Percentiles rank a stretch among this genome's conserved stretches.
Conservation (phyloP, 306 rosid species). For the Dalbergia cochinchinensis region DNA sequence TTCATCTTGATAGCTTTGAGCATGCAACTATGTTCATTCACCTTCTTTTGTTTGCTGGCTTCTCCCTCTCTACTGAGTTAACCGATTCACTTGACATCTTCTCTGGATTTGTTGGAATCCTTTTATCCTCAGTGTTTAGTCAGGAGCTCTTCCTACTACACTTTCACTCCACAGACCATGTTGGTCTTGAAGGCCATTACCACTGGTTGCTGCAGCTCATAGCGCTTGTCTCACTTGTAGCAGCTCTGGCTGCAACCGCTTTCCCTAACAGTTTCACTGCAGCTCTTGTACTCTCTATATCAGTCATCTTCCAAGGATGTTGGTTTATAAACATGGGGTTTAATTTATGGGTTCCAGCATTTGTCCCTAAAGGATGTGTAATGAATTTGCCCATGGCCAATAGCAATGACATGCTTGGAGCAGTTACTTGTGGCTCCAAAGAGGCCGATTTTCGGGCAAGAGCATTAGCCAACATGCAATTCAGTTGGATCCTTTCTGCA, state of each 20-base stretch:
- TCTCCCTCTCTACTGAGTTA: slow-evolving; percentile 68
- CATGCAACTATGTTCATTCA: slow-evolving; percentile 96
- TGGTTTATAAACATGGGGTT: slow-evolving; percentile 95
- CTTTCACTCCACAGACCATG: slow-evolving; percentile 92
- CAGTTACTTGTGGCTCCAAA: slow-evolving; percentile 65
- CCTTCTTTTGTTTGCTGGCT: slow-evolving; percentile 81
- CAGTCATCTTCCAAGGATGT: slow-evolving; percentile 85
- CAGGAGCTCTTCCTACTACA: slow-evolving; percentile 90
- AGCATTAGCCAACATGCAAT: slow-evolving; percentile 87
- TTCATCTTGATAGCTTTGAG: slow-evolving; percentile 77
- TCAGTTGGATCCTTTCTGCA: slow-evolving; percentile 85
- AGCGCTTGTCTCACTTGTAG: slow-evolving; percentile 67
- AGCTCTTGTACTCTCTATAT: slow-evolving; percentile 75
- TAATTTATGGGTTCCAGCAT: slow-evolving; percentile 72
- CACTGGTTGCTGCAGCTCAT: slow-evolving; percentile 86
- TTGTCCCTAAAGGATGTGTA: slow-evolving; percentile 77
- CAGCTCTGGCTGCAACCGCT: slow-evolving; percentile 66
- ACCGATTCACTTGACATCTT: slow-evolving; percentile 62
- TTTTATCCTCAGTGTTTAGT: slow-evolving; percentile 75
- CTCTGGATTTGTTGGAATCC: slow-evolving; percentile 72
- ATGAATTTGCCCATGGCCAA: slow-evolving; percentile 44
- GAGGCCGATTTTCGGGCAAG: slow-evolving; percentile 78
- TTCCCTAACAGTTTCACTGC: slow-evolving; percentile 75
- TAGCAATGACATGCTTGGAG: slow-evolving; percentile 60
- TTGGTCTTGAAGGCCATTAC: slow-evolving; percentile 93